These are phyloP conservation scores for Trichoderma citrinoviride DNA, from an alignment of 2,329 filamentous ascomycete genomes.

Conservation along the genomic window DNA sequence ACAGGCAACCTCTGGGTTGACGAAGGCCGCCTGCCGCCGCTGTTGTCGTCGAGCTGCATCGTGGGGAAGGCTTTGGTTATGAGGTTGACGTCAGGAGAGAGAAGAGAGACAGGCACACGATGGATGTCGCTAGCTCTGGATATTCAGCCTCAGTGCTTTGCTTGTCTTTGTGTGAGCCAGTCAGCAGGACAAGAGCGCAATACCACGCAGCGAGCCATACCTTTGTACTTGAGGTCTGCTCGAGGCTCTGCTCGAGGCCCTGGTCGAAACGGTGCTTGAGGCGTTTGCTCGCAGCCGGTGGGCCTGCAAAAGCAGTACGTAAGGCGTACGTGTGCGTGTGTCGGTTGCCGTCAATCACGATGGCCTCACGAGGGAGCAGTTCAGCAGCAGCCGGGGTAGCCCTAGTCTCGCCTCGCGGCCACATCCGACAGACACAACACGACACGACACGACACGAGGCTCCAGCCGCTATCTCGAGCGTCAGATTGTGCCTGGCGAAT, in stretches of 20 bases:
- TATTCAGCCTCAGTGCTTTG: too few relatives aligned
- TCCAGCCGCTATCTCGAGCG: not conserved
- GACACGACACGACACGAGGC: not conserved
- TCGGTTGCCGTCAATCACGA: not conserved
- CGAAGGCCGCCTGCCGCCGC: constrained; percentile 26
- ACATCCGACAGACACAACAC: not conserved
- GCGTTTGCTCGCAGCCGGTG: too few relatives aligned
- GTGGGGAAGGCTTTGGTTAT: constrained; percentile 1
- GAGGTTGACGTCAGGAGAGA: not conserved
- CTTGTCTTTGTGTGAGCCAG: not conserved
- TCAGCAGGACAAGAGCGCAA: not conserved
- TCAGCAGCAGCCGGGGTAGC: not conserved
- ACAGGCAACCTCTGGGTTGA: constrained; percentile 44
- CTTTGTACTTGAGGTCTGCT: not conserved
- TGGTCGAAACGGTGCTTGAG: too few relatives aligned
- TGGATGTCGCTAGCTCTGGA: not conserved
- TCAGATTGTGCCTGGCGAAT: not conserved
- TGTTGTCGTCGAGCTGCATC: constrained; percentile 32
- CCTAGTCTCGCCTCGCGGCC: not conserved
- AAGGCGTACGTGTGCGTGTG: not conserved
- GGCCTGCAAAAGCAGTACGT: not conserved
- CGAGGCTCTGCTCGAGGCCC: not conserved
- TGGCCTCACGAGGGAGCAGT: not conserved
- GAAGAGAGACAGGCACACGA: not conserved
- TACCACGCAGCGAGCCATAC: not conserved